phyloP scores from a whole-genome alignment of 345 rosid species.

The Ailanthus altissimus region DNA sequence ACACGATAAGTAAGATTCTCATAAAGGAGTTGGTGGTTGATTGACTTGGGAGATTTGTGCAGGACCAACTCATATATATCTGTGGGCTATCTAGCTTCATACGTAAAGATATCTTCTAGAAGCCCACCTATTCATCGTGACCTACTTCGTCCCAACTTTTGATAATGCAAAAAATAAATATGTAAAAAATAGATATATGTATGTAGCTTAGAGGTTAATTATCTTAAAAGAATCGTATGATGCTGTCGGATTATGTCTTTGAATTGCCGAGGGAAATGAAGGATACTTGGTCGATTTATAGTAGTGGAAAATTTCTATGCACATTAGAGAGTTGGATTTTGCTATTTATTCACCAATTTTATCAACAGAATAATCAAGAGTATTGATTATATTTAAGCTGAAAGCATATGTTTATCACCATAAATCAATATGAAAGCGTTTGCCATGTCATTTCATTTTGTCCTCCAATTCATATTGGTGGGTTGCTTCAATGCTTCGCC shows the following conservation, averaged over 20 bases:
- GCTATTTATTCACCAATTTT: no score
- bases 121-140: slow-evolving; percentile 10
- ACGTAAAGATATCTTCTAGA: slow-evolving; percentile 26
- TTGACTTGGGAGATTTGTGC: slow-evolving; percentile 26
- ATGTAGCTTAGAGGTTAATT: no score
- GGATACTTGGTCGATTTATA: background rate
- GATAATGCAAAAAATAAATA: no score
- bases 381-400: background rate
- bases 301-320: background rate
- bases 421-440: background rate
- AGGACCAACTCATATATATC: background rate
- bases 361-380: background rate
- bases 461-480: background rate
- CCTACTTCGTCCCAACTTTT: no score
- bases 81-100: slow-evolving; percentile 6
- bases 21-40: slow-evolving; percentile 26
- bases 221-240: no score
- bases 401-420: background rate
- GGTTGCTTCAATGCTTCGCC: background rate
- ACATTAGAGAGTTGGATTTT: no score
- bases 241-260: background rate
- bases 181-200: no score
- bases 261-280: background rate
- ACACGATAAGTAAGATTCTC: background rate
- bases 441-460: background rate